Base-by-base conservation (phyloP, 2,329 filamentous ascomycete genomes). In the Hyphodiscus sp. region DNA sequence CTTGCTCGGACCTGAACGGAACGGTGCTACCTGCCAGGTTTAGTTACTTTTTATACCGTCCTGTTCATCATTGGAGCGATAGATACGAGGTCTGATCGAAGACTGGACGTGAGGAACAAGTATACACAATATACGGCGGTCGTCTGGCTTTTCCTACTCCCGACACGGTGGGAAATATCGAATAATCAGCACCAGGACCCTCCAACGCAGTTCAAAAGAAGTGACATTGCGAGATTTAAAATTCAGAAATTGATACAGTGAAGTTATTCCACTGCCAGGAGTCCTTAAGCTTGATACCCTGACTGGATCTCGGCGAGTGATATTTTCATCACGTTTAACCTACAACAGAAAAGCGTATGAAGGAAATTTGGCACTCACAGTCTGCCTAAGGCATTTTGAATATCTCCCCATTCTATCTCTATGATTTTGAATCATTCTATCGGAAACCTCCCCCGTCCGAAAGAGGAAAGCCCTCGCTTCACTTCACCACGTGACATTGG, bases 1-100 rank as follows among this genome's bases (percentile, higher is more conserved):
- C 79, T 1, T 77, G 75, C 42, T 81, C 77, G 2, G 79, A 82
- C 64, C 51, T 80, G 43, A 81, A 82, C 52, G 79, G 79, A 2
- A 73, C 72, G 16, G 76, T 69, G 9, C 57, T 66, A 50, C 64
- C 68, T 50, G 78, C 79, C 0, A 68, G 56, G 4, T 81, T 81
- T 65, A 77, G 79, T 52, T 74, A 77, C 44, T 78, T 81, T 52
- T 56, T 71, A 0, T 82, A 82, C 62, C 68, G 70, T 1, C 79
- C 78, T 5, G 73, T 74, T 6, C 62, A 73, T 20, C 64, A 80
- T 55, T 58, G 69, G 46, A 72, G 68, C 9, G 78, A 81, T 57
- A 69, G 77, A 11, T 80, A 80, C 57, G 75, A 78, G 44, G 56
- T 72, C n/a, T 71, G 16, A 52, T 26, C 23, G 8, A 26, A 26